phyloP scores from a whole-genome alignment of 1,139 yeast genomes.

The Wickerhamomyces sp. region DNA sequence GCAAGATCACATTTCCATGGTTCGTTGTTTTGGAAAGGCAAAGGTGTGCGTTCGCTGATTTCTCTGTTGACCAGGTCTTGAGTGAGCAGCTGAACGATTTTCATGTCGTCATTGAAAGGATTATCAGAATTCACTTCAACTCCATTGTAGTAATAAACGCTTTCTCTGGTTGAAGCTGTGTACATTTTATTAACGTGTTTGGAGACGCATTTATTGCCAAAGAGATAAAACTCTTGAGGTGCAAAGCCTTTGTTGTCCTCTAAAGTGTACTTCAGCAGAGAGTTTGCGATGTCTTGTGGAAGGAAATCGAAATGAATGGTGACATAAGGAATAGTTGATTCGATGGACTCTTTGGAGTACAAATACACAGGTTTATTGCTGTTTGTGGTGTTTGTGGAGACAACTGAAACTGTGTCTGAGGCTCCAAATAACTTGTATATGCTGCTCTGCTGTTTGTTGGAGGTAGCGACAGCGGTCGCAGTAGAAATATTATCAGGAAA shows the following conservation, averaged over 20 bases:
- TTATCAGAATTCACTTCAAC: slow-evolving; percentile 20
- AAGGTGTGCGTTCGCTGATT: slow-evolving; percentile 25
- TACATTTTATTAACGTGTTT: slow-evolving; percentile 41
- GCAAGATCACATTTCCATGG: slow-evolving; percentile 52
- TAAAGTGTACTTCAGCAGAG: slow-evolving; percentile 37
- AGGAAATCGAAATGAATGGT: slow-evolving; percentile 48
- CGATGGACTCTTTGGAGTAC: slow-evolving; percentile 40
- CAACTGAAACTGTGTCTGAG: not conserved
- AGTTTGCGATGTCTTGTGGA: slow-evolving; percentile 44
- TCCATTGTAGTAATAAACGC: slow-evolving; percentile 37
- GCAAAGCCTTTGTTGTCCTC: slow-evolving; percentile 36
- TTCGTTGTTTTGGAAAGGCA: slow-evolving; percentile 30
- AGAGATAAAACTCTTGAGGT: slow-evolving; percentile 47
- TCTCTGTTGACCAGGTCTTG: slow-evolving; percentile 41
- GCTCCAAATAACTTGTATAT: slow-evolving; percentile 19
- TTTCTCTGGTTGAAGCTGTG: slow-evolving; percentile 20
- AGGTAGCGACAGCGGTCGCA: no score
- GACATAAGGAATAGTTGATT: slow-evolving; percentile 40
- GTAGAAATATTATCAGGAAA: slow-evolving; percentile 9
- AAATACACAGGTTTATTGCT: slow-evolving; percentile 26
- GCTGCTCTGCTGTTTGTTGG: slow-evolving; percentile 20
- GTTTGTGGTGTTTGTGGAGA: slow-evolving; percentile 16
- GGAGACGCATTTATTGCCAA: slow-evolving; percentile 55
- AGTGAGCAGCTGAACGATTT: slow-evolving; percentile 36
- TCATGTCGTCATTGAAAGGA: slow-evolving; percentile 36